These are phyloP conservation scores for Nelumbo lutea DNA, from an alignment of 164 flowering plant genomes.

Conservation along the genomic window DNA sequence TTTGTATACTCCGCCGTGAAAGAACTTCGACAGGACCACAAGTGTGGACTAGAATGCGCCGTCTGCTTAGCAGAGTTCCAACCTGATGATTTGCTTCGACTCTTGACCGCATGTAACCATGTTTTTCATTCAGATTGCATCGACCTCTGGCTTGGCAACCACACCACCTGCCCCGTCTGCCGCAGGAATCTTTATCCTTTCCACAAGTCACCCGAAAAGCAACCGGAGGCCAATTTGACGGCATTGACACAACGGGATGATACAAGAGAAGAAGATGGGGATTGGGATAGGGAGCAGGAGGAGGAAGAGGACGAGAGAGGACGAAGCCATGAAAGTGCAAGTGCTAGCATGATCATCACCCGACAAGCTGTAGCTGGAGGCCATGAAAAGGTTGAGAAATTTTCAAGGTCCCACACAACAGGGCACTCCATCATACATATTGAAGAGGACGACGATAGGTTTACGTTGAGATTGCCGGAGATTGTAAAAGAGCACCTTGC, in stretches of 20 bases:
- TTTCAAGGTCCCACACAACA: conserved; percentile 58
- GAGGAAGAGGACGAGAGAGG: neutral
- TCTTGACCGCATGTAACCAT: conserved; percentile 58
- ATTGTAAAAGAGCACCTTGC: conserved; percentile 27
- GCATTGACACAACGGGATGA: neutral
- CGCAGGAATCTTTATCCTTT: conserved; percentile 42
- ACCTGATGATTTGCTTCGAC: conserved; percentile 44
- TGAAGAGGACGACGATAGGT: conserved; percentile 31
- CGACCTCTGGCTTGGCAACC: conserved; percentile 74
- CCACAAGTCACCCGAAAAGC: conserved; percentile 6
- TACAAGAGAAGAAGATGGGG: conserved; percentile 21
- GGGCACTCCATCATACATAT: conserved; percentile 54
- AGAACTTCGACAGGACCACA: conserved; percentile 28
- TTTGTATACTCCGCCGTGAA: conserved; percentile 51
- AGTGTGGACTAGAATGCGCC: conserved; percentile 61
- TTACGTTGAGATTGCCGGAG: conserved; percentile 49
- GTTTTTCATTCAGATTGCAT: conserved; percentile 84
- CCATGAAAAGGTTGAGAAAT: conserved; percentile 12
- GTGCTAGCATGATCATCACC: neutral
- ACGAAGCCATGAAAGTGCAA: conserved; percentile 2
- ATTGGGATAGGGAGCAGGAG: neutral
- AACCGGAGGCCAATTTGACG: neutral
- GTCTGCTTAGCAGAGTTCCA: conserved; percentile 66
- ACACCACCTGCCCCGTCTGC: conserved; percentile 79
- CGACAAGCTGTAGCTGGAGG: neutral